Conservation (phyloP, 768 basidiomycete species). For the Boletus sp. region DNA sequence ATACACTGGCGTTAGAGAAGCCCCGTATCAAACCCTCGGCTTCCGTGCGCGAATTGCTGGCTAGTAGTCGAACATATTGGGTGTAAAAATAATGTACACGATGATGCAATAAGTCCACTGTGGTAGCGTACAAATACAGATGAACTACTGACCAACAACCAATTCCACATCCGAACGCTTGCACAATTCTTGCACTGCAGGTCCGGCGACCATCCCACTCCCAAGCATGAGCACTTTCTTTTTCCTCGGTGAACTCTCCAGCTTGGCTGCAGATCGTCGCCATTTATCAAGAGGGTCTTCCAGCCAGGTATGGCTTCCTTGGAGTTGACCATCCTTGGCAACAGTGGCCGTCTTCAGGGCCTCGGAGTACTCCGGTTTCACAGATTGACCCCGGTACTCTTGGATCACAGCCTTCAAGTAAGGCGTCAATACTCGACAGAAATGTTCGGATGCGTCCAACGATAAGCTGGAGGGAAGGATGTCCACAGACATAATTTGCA, state of each 20-base stretch:
- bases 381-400: slow-evolving; percentile 33
- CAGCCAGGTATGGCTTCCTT: slow-evolving; percentile 58
- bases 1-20: slow-evolving; percentile 51
- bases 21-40: slow-evolving; percentile 44
- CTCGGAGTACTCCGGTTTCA: slow-evolving; percentile 30
- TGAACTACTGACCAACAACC: slow-evolving; percentile 63
- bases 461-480: slow-evolving; percentile 87
- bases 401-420: slow-evolving; percentile 63
- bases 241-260: slow-evolving; percentile 32
- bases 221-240: slow-evolving; percentile 81
- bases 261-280: slow-evolving; percentile 19
- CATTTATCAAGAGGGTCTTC: slow-evolving; percentile 47
- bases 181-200: slow-evolving; percentile 75
- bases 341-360: slow-evolving; percentile 74
- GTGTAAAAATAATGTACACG: slow-evolving; percentile 9
- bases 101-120: slow-evolving; percentile 15
- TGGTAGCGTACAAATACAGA: slow-evolving; percentile 9
- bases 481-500: slow-evolving; percentile 86
- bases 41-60: slow-evolving; percentile 68
- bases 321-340: slow-evolving; percentile 55
- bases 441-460: slow-evolving; percentile 75
- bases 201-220: slow-evolving; percentile 94
- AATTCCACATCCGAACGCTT: slow-evolving; percentile 62
- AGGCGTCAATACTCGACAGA: slow-evolving; percentile 62
- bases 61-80: slow-evolving; percentile 37